Base-by-base conservation (phyloP, 1,139 yeast species). In the Kodamaea suecica region DNA sequence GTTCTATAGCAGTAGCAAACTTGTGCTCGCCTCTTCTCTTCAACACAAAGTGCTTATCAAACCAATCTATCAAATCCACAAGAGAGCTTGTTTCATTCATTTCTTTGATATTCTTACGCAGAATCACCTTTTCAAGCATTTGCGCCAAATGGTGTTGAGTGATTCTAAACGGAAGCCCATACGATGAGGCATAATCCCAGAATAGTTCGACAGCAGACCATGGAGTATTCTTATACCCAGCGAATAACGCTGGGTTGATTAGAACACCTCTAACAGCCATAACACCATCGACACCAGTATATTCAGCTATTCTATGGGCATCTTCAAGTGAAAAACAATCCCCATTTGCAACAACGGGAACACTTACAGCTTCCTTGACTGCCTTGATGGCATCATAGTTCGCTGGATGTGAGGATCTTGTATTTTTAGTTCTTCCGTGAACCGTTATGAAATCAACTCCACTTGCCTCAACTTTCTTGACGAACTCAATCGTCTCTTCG, bases 371-470 rank as follows among this genome's bases (percentile, higher is more conserved):
- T 17, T 73, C 72, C 42, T 81, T 80, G 13, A 92, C 72, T 11
- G 64, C 59, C 47, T 73, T 78, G 27, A 92, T 90, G 11, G 95
- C 96, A 17, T 84, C 94, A 29, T 83, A 69, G 56, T 90, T 76
- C 2, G 82, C 95, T 0, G 96, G 94, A 27, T 76, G 75, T 1
- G 94, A 80, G 1, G 95, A 84, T 42, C 98, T 67, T 4, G 95
- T 94, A 30, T 75, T 78, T 50, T 82, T 81, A 1, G 95, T 81
- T 39, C 98, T 70, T 2, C 98, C 98, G 59, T 92, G 98, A 12
- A 94, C 92, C 0, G 97, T 88, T 35, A 92, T 81, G 61, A 82
- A 85, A 57, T 92, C 97, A 0, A 87, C 97, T 1, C 97, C 97
- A 2, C 95, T 88, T 2, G 65, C 75, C 55, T 88, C 95, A 11